Conservation (phyloP, 1,139 yeast species). For the Sugiyamaella sp. region DNA sequence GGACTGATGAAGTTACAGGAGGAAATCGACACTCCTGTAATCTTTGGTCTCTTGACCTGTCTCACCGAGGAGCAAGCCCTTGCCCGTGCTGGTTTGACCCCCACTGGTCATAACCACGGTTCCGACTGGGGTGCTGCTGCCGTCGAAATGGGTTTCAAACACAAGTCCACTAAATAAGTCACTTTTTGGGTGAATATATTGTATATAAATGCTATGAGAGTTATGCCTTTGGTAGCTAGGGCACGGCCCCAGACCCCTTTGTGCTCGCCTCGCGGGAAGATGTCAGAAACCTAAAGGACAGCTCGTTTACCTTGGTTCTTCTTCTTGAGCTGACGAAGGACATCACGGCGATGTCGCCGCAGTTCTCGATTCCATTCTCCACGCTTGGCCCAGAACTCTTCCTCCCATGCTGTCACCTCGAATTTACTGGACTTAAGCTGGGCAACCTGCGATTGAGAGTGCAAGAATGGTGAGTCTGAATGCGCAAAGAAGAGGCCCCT, state of each 20-base stretch:
- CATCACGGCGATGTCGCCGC: slow-evolving; percentile 76
- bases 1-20: slow-evolving; percentile 84
- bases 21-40: slow-evolving; percentile 72
- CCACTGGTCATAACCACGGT: slow-evolving; percentile 88
- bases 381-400: slow-evolving; percentile 81
- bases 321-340: slow-evolving; percentile 59
- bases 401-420: slow-evolving; percentile 61
- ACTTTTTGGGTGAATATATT: slow-evolving; percentile 5
- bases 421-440: slow-evolving; percentile 48
- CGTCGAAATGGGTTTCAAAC: slow-evolving; percentile 75
- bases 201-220: background rate
- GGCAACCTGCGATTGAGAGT: slow-evolving; percentile 77
- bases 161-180: slow-evolving; percentile 14
- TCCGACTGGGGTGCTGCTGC: slow-evolving; percentile 99
- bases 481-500: slow-evolving; percentile 81
- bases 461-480: slow-evolving; percentile 79
- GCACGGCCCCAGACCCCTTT: background rate
- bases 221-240: background rate
- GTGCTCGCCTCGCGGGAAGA: background rate
- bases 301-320: slow-evolving; percentile 26
- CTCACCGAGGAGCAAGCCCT: slow-evolving; percentile 92
- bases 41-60: slow-evolving; percentile 92
- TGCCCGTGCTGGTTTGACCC: slow-evolving; percentile 86
- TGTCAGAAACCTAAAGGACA: background rate
- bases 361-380: slow-evolving; percentile 79